Conservation (phyloP, 768 basidiomycete species). For the Termitomyces titanicus region DNA sequence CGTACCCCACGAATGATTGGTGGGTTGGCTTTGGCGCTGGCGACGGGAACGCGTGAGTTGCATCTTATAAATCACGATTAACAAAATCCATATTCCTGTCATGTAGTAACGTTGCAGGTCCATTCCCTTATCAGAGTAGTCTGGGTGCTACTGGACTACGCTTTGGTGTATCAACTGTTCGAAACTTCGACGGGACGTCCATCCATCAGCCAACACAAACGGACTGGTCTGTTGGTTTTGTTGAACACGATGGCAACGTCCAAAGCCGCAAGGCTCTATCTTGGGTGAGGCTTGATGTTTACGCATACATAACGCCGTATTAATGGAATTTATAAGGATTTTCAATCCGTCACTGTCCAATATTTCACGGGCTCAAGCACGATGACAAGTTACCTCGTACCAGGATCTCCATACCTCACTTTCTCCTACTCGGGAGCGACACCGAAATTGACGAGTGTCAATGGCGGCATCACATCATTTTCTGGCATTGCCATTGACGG, state of each 20-base stretch:
- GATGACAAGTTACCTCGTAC: slow-evolving; percentile 28
- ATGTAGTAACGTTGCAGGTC: slow-evolving; percentile 25
- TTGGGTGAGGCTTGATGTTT: slow-evolving; percentile 20
- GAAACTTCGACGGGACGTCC: slow-evolving; percentile 29
- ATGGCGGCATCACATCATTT: slow-evolving; percentile 27
- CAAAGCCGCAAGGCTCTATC: slow-evolving; percentile 28
- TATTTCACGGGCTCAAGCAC: slow-evolving; percentile 28
- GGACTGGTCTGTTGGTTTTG: slow-evolving; percentile 30
- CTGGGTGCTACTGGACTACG: slow-evolving; percentile 22
- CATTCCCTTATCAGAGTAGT: slow-evolving; percentile 29
- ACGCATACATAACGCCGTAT: not conserved
- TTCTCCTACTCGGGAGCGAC: slow-evolving; percentile 28
- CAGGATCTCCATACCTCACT: slow-evolving; percentile 31
- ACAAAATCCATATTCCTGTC: not conserved
- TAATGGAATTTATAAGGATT: slow-evolving; percentile 19
- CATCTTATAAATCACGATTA: not conserved
- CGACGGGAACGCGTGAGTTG: slow-evolving; percentile 20
- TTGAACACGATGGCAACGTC: slow-evolving; percentile 26
- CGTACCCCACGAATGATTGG: slow-evolving; percentile 33
- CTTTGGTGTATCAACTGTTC: slow-evolving; percentile 26
- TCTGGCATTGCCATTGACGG: slow-evolving; percentile 20
- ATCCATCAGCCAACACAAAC: slow-evolving; percentile 28
- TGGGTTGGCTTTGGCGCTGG: slow-evolving; percentile 30
- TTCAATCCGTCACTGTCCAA: slow-evolving; percentile 31
- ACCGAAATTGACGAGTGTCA: slow-evolving; percentile 24